Percentiles rank a stretch among this genome's conserved stretches.
Conservation (phyloP, 2,329 filamentous ascomycete species). For the Chaetothyriales sp. region DNA sequence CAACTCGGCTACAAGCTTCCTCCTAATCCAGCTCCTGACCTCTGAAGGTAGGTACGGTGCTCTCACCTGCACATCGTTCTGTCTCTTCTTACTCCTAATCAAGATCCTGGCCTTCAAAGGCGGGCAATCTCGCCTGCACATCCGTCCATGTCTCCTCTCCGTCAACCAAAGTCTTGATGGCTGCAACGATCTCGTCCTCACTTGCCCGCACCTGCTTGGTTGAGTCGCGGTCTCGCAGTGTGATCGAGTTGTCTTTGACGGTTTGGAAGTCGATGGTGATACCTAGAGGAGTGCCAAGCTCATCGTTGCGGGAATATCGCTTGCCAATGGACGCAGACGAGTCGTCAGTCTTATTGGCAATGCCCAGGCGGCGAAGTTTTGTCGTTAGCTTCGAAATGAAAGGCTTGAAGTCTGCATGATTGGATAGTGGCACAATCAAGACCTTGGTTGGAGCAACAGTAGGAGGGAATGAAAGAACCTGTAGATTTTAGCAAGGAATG, state of each 20-base stretch:
- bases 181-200: conserved; percentile 62
- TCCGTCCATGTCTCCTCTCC: conserved; percentile 54
- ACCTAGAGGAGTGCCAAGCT: conserved; percentile 84
- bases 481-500: conserved; percentile 19
- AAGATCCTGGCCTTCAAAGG: conserved; percentile 61
- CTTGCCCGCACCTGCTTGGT: conserved; percentile 79
- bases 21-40: too few relatives aligned
- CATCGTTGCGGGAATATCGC: conserved; percentile 86
- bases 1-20: not conserved
- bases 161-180: conserved; percentile 49
- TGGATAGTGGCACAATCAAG: conserved; percentile 75
- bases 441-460: conserved; percentile 88
- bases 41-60: too few relatives aligned
- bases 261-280: conserved; percentile 96
- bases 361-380: conserved; percentile 57
- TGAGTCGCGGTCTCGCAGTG: conserved; percentile 76
- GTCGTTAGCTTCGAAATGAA: conserved; percentile 56
- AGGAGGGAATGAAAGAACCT: conserved; percentile 54
- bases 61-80: not conserved
- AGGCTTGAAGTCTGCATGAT: conserved; percentile 66
- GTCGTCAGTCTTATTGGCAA: conserved; percentile 78
- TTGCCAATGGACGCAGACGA: conserved; percentile 87
- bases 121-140: conserved; percentile 61
- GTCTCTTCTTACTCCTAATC: conserved; percentile 21
- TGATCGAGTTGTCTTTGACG: conserved; percentile 70